A percentile compares a stretch with the other conserved stretches of the same genome.
phyloP scores from a whole-genome alignment of 2,329 filamentous ascomycete species.

The Nakataea oryzae region DNA sequence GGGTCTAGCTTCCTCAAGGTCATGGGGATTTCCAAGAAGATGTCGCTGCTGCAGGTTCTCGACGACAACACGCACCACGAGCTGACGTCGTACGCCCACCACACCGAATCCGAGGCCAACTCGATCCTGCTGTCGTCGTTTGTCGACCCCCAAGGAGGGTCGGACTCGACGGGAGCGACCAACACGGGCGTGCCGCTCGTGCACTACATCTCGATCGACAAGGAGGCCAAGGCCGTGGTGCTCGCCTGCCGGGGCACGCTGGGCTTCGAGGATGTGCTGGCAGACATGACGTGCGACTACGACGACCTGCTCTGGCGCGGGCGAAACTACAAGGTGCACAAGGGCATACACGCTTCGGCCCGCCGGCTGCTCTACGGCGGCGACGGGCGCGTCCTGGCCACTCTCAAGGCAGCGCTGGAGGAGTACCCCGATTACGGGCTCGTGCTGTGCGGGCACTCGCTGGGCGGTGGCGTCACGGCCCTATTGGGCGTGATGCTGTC shows the following conservation, averaged over 20 bases:
- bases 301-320: slow-evolving; percentile 55
- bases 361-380: slow-evolving; percentile 56
- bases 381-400: slow-evolving; percentile 56
- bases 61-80: slow-evolving; percentile 45
- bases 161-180: slow-evolving; percentile 53
- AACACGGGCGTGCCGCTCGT: slow-evolving; percentile 59
- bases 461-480: slow-evolving; percentile 60
- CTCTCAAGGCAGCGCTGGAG: slow-evolving; percentile 53
- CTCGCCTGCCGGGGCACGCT: slow-evolving; percentile 63
- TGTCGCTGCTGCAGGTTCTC: slow-evolving; percentile 23
- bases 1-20: slow-evolving; percentile 53
- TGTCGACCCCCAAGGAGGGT: slow-evolving; percentile 57
- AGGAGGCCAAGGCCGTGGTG: slow-evolving; percentile 61
- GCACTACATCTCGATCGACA: slow-evolving; percentile 63
- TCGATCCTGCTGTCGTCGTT: slow-evolving; percentile 60
- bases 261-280: slow-evolving; percentile 63
- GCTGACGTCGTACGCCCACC: slow-evolving; percentile 51
- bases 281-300: slow-evolving; percentile 66
- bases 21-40: slow-evolving; percentile 46
- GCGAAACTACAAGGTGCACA: slow-evolving; percentile 58
- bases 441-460: slow-evolving; percentile 58
- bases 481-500: slow-evolving; percentile 62
- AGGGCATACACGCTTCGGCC: slow-evolving; percentile 64
- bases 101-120: slow-evolving; percentile 46
- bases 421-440: slow-evolving; percentile 61